Conservation (phyloP, 192 early-diverging fungal species). For the Umbelopsis sp. region DNA sequence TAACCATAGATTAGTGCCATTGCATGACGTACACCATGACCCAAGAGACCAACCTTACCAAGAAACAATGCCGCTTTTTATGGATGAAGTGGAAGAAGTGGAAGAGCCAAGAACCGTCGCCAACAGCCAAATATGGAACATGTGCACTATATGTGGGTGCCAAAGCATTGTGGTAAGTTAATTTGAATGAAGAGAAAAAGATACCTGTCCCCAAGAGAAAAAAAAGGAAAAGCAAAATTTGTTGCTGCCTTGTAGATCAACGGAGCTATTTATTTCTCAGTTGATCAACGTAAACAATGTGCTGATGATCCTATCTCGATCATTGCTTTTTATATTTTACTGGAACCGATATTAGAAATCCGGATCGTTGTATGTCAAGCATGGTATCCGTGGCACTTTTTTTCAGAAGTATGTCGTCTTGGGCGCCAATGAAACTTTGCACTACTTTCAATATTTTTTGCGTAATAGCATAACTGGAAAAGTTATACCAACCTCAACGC, state of each 20-base stretch:
- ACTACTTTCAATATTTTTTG: slow-evolving; percentile 21
- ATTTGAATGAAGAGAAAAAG: neutral
- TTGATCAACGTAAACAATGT: slow-evolving; percentile 14
- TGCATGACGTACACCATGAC: neutral
- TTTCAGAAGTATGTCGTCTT: slow-evolving; percentile 25
- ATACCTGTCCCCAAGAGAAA: neutral
- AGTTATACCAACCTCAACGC: neutral
- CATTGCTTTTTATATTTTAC: neutral
- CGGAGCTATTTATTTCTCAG: neutral
- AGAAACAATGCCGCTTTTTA: slow-evolving; percentile 5
- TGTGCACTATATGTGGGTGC: slow-evolving; percentile 29
- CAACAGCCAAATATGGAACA: slow-evolving; percentile 34
- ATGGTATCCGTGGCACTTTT: slow-evolving; percentile 19
- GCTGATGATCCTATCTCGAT: neutral
- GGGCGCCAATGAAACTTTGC: slow-evolving; percentile 22
- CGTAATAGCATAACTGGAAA: neutral
- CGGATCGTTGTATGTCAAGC: slow-evolving; percentile 29
- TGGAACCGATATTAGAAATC: slow-evolving; percentile 26
- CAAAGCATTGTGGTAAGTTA: slow-evolving; percentile 30
- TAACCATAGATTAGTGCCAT: neutral
- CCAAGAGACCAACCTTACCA: neutral
- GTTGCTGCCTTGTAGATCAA: neutral
- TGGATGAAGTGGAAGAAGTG: slow-evolving; percentile 15
- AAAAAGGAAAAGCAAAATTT: neutral
- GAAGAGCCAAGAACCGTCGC: neutral